These are phyloP conservation scores for Phalaenopsis equestris DNA, from an alignment of 106 monocot species.

Conservation along the genomic window DNA sequence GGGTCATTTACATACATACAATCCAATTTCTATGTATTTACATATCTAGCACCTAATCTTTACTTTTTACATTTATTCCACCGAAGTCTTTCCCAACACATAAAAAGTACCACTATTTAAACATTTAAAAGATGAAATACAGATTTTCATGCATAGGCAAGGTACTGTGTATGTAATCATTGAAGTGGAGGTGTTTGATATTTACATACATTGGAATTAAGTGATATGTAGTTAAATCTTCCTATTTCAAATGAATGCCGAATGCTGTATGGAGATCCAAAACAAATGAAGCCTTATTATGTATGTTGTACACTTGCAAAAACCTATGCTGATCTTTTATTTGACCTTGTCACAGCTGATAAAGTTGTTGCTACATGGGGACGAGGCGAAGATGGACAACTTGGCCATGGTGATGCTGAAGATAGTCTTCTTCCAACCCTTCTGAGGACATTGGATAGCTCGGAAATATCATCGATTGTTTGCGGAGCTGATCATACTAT, in stretches of 20 bases:
- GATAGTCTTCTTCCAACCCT: conserved; percentile 67
- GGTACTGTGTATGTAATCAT: too few species aligned
- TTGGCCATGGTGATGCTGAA: conserved; percentile 89
- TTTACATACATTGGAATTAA: too few species aligned
- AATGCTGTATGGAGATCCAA: background rate
- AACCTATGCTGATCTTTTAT: background rate
- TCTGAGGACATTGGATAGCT: conserved; percentile 35
- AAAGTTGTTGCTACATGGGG: conserved; percentile 84
- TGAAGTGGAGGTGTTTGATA: too few species aligned
- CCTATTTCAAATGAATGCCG: background rate
- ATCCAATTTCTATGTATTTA: too few species aligned
- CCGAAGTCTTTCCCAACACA: too few species aligned
- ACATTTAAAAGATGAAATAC: too few species aligned
- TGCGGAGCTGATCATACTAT: conserved; percentile 93
- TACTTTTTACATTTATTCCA: too few species aligned
- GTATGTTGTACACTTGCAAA: background rate
- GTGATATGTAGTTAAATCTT: too few species aligned
- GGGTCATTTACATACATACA: too few species aligned
- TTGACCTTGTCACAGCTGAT: conserved; percentile 36
- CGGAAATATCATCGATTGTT: conserved; percentile 52
- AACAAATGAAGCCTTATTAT: background rate
- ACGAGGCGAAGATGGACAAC: conserved; percentile 85
- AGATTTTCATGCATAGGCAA: too few species aligned
- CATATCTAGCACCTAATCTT: too few species aligned
- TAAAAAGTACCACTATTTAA: too few species aligned